Base-by-base conservation (phyloP, 345 rosid species). In the Euclidium syriacum region DNA sequence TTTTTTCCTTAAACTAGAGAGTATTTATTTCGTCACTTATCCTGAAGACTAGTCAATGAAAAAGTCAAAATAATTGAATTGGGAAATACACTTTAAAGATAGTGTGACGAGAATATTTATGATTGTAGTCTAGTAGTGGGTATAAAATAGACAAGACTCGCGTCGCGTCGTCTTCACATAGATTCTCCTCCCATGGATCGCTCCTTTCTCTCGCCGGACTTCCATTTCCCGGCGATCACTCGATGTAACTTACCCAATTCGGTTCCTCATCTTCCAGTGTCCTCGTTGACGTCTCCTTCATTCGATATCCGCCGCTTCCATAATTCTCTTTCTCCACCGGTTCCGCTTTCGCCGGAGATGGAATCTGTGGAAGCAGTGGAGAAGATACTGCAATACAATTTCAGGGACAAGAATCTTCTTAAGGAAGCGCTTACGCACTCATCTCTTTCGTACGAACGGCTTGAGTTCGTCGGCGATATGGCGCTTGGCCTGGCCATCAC, bases 401-500 rank as follows among this genome's bases (percentile, higher is more conserved):
- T 88, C 70, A 66, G 7, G 17, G 17, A 80, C 75, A 80, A 72
- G 56, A 23, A 17, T 11, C 88, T 84, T 6, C 77, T 91, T 0
- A 76, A 80, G 48, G 83, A 86, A 43, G 95, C 98, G 0, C 62
- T 91, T 19, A 88, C 96, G 3, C 96, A 88, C 77, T 41, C 91
- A 0, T 88, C 98, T 9, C 36, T 70, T 2, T 72, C 81, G n/a
- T 84, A 88, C 62, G 76, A 88, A 61, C 78, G 91, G 33, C 88
- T 91, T 6, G 98, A 91, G 79, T 91, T 84, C 67, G 19, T 91
- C 15, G 96, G 98, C 2, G 96, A 91, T 57, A 78, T 94, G 5
- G 86, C 73, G 6, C 53, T 86, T 7, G 78, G 77, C 5, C 62
- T 80, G 4, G 95, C 88, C 0, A 3, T 88, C n/a, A 64, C 74